Evolutionary conservation across 306 rosid genomes (phyloP).

Genomic region (Vigna hirtella): DNA sequence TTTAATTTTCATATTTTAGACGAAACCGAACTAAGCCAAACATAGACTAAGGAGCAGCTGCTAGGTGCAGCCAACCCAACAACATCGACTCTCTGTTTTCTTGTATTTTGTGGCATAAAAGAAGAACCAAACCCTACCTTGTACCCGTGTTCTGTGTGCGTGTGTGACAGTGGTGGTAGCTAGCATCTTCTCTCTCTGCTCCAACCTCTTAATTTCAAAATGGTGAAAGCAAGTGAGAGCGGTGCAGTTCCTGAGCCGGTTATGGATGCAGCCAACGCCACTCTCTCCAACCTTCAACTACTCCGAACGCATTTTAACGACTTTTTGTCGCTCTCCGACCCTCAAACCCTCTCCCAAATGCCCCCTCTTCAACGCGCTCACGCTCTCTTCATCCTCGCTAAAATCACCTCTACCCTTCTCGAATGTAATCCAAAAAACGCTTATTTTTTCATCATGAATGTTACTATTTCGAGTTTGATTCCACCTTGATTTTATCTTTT

Average conservation of each 20-base stretch:
- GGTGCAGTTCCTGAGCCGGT: slow-evolving; percentile 69
- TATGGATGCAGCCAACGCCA: slow-evolving; percentile 65
- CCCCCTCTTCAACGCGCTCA: slow-evolving; percentile 90
- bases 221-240: slow-evolving; percentile 59
- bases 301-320: slow-evolving; percentile 56
- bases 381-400: slow-evolving; percentile 69
- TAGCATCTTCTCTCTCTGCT: not conserved
- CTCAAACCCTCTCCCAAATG: slow-evolving; percentile 67
- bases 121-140: not conserved
- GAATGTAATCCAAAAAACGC: slow-evolving; percentile 49
- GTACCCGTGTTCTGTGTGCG: not conserved
- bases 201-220: slow-evolving; percentile 22
- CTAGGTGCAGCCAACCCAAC: not conserved
- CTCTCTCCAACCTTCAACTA: slow-evolving; percentile 59
- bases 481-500: not conserved
- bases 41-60: too few species aligned
- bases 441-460: not conserved
- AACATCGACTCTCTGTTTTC: not conserved
- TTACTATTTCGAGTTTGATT: slow-evolving; percentile 8
- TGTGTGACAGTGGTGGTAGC: not conserved
- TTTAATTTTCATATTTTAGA: too few species aligned
- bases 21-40: too few species aligned
- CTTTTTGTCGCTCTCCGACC: slow-evolving; percentile 67
- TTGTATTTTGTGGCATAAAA: not conserved
- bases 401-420: slow-evolving; percentile 70